Percentiles rank a stretch among this genome's conserved stretches.
Evolutionary conservation across 495 filamentous ascomycete species (phyloP).

Genomic region (Aspergillus sclerotiicarbonarius): DNA sequence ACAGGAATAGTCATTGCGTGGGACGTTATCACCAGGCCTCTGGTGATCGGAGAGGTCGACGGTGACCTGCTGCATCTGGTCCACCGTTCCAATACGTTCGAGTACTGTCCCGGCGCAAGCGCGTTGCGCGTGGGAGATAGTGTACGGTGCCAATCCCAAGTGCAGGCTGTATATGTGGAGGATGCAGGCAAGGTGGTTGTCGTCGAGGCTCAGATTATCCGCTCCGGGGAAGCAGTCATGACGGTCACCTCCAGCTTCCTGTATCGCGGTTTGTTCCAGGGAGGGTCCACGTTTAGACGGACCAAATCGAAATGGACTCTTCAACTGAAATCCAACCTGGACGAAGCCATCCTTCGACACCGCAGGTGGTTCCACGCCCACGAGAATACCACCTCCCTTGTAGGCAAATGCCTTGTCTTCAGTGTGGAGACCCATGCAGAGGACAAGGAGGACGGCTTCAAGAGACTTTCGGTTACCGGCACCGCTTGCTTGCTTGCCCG

Average conservation of each 20-base stretch:
- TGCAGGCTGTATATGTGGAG: conserved; percentile 22
- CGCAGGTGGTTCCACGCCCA: conserved; percentile 23
- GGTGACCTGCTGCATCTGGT: conserved; percentile 35
- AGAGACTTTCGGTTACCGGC: conserved; percentile 16
- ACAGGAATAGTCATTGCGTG: conserved; percentile 30
- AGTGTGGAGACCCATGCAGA: conserved; percentile 16
- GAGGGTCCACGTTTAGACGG: conserved; percentile 17
- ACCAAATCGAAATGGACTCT: conserved; percentile 14
- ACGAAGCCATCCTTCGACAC: conserved; percentile 20
- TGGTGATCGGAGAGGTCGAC: conserved; percentile 20
- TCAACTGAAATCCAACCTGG: conserved; percentile 6
- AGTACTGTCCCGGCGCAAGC: conserved; percentile 16
- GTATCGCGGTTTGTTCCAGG: conserved; percentile 17
- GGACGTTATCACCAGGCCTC: conserved; percentile 29
- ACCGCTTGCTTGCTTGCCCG: neutral
- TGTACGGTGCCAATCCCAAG: conserved; percentile 16
- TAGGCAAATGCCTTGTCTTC: conserved; percentile 20
- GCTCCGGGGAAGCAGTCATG: conserved; percentile 22
- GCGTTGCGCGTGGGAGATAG: conserved; percentile 29
- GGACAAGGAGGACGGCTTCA: conserved; percentile 1
- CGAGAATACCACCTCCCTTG: conserved; percentile 10
- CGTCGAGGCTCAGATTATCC: conserved; percentile 26
- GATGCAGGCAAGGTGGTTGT: conserved; percentile 25
- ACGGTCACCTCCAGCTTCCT: conserved; percentile 30
- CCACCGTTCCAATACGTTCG: conserved; percentile 30